phyloP scores from a whole-genome alignment of 805 yeast genomes.

The Metschnikowia peoriensis region DNA sequence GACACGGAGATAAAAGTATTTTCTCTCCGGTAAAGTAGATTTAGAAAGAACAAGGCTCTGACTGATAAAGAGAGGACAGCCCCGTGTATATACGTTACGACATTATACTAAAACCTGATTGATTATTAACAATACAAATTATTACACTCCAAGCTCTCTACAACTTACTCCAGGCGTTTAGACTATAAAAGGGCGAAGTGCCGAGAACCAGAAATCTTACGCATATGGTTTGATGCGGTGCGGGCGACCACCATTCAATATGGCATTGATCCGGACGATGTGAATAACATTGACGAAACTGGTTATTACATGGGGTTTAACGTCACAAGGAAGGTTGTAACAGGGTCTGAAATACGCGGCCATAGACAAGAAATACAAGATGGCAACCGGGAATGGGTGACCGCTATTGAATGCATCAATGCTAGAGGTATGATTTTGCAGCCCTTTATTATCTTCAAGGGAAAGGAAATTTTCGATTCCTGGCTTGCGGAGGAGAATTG shows the following conservation, averaged over 20 bases:
- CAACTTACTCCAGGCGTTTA: neutral
- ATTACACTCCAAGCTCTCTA: neutral
- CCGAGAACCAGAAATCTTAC: neutral
- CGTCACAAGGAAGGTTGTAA: neutral
- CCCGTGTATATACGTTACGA: no score
- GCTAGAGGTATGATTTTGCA: neutral
- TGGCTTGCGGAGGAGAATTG: neutral
- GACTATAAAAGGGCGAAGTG: neutral
- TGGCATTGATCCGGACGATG: neutral
- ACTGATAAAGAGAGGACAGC: no score
- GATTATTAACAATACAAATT: no score
- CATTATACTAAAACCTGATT: no score
- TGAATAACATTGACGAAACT: constrained; percentile 2
- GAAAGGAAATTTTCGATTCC: neutral
- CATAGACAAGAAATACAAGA: neutral
- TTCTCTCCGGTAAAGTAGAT: no score
- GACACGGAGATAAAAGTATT: no score
- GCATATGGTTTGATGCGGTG: neutral
- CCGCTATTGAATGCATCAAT: constrained; percentile 1
- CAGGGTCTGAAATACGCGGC: neutral
- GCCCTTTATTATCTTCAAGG: neutral
- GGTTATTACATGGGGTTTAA: neutral
- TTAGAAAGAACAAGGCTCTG: no score
- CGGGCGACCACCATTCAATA: neutral
- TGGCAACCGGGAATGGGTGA: constrained; percentile 3